phyloP scores from a whole-genome alignment of 345 rosid genomes.

The Acer campestre region DNA sequence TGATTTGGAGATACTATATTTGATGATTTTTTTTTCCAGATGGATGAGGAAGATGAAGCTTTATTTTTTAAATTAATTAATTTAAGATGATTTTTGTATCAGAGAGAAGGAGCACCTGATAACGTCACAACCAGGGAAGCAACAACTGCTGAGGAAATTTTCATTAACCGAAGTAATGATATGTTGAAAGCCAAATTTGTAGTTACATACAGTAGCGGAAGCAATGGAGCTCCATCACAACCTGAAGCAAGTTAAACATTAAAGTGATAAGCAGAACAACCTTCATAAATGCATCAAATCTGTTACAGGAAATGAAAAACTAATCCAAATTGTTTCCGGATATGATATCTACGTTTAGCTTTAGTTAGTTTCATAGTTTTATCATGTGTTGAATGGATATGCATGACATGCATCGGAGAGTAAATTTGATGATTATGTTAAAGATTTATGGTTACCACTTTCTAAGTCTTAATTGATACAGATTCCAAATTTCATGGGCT shows the following conservation, averaged over 20 bases:
- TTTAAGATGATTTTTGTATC: neutral
- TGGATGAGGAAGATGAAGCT: too few relatives aligned
- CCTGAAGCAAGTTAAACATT: conserved; percentile 37
- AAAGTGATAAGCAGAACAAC: neutral
- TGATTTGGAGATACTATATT: too few relatives aligned
- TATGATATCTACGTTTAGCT: neutral
- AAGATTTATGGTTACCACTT: neutral
- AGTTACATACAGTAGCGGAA: conserved; percentile 69
- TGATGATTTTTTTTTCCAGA: too few relatives aligned
- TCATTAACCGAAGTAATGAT: conserved; percentile 67
- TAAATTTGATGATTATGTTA: neutral
- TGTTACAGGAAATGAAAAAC: neutral
- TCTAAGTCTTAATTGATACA: neutral
- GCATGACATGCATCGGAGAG: neutral
- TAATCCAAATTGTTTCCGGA: neutral
- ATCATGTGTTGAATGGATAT: neutral
- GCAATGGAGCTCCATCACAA: conserved; percentile 77
- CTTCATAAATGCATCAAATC: neutral
- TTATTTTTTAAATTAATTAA: too few relatives aligned
- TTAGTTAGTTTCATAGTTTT: neutral
- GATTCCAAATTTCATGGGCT: neutral
- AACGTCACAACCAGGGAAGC: conserved; percentile 65
- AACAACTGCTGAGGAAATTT: conserved; percentile 75
- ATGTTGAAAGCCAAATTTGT: conserved; percentile 79
- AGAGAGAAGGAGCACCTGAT: conserved; percentile 51